A percentile compares a stretch with the other conserved stretches of the same genome.
These are phyloP conservation scores for Urochloa ruziziensis DNA, from an alignment of 176 grass and related monocot genomes.

Conservation along the genomic window DNA sequence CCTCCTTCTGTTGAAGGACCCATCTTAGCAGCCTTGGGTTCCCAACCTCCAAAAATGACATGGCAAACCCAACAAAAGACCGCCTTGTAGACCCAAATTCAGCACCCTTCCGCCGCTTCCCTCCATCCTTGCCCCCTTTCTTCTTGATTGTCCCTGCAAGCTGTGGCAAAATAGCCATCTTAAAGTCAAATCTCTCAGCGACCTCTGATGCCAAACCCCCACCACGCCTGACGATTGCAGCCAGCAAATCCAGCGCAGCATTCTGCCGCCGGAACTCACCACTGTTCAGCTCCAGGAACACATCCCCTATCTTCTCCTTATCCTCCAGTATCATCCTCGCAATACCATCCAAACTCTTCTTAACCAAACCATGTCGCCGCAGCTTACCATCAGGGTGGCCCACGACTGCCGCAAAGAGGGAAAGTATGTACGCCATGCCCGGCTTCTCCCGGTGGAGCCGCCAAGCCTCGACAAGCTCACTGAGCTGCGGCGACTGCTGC, in stretches of 20 bases:
- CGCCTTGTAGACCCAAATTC: constrained; percentile 45
- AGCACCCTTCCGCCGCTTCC: constrained; percentile 20
- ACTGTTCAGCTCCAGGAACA: constrained; percentile 64
- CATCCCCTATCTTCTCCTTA: constrained; percentile 58
- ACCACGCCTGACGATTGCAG: constrained; percentile 69
- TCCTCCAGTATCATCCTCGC: constrained; percentile 57
- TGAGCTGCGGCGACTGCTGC: constrained; percentile 59
- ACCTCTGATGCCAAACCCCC: constrained; percentile 62
- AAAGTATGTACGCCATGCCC: constrained; percentile 70
- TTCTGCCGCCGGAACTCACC: constrained; percentile 58
- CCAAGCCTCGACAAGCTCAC: constrained; percentile 78
- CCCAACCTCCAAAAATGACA: constrained; percentile 86
- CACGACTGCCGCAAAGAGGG: constrained; percentile 56
- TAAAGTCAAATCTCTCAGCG: constrained; percentile 87
- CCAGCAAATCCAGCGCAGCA: constrained; percentile 63
- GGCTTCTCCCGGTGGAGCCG: constrained; percentile 66
- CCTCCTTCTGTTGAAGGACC: constrained; percentile 85
- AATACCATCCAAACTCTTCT: constrained; percentile 64
- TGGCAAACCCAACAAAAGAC: constrained; percentile 74
- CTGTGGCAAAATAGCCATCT: constrained; percentile 54
- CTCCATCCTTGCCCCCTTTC: constrained; percentile 39
- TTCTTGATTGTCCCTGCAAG: constrained; percentile 67
- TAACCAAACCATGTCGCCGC: constrained; percentile 31
- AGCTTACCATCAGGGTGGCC: constrained; percentile 64
- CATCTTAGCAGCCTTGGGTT: constrained; percentile 81